Conservation (phyloP, 768 basidiomycete species). For the Auricularia sp. region DNA sequence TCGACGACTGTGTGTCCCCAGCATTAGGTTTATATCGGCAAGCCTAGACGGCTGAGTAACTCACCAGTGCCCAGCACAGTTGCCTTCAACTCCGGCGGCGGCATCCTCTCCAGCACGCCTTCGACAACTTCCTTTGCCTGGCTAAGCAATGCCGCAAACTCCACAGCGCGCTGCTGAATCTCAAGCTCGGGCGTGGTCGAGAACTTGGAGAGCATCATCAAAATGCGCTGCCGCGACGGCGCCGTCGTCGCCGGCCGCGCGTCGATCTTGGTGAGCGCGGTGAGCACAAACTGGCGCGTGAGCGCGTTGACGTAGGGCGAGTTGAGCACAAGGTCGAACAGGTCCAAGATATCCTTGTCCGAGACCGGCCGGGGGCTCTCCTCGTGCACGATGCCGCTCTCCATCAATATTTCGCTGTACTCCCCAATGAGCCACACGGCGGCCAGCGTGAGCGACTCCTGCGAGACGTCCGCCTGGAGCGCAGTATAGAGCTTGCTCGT, state of each 20-base stretch:
- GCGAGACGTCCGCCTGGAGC: conserved; percentile 84
- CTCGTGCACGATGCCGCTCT: conserved; percentile 73
- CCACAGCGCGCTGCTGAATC: conserved; percentile 90
- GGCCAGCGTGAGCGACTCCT: conserved; percentile 88
- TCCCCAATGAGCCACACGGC: conserved; percentile 96
- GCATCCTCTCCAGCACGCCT: conserved; percentile 97
- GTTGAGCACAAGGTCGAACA: conserved; percentile 76
- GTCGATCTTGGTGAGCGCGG: conserved; percentile 82
- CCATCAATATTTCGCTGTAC: conserved; percentile 83
- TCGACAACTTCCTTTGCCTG: conserved; percentile 40
- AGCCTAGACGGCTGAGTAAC: too few species aligned
- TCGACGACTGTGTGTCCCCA: conserved; percentile 61
- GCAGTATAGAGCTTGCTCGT: conserved; percentile 84
- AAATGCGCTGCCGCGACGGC: conserved; percentile 69
- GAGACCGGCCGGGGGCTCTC: conserved; percentile 55
- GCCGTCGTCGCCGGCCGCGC: conserved; percentile 60
- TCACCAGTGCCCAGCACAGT: conserved; percentile 91
- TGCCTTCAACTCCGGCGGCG: conserved; percentile 95
- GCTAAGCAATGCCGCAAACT: conserved; percentile 80
- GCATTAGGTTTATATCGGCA: conserved; percentile 8
- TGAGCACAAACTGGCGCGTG: conserved; percentile 85
- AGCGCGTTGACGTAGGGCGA: conserved; percentile 92
- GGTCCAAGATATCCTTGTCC: conserved; percentile 77
- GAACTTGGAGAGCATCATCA: conserved; percentile 67
- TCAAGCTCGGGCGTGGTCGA: conserved; percentile 88